Evolutionary conservation across 805 yeast genomes (phyloP), one percentile per base, ranked within the genome.

Genomic region (Lipomyces sp.): DNA sequence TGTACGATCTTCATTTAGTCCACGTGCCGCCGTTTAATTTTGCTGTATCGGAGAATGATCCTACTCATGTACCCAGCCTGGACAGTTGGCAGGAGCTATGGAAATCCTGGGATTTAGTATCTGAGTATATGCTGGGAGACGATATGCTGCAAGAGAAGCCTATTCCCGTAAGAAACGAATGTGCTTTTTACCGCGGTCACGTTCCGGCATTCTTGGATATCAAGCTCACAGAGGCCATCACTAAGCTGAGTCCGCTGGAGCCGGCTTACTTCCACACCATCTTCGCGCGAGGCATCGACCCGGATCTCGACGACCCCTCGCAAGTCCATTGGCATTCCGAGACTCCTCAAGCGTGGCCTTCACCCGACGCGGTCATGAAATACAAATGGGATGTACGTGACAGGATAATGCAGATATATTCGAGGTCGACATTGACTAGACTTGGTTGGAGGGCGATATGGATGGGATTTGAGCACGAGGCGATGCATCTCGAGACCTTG

Each of bases 251-350:
- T 3, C 63, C 58, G 2, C 34, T 58, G 3, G 63, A 69, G 37
- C 69, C 68, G 15, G 57, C 18, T 7, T 53, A 53, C n/a, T 69
- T 55, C 48, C 37, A 62, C 51, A 63, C 63, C 34, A 60, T 71
- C n/a, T 71, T 71, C 61, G 73, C 64, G 39, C 65, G 73, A 24
- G 73, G 73, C 32, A 71, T 71, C 37, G 73, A 71, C 57, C 73
- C 73, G 10, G 73, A 71, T 61, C 59, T 71, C 13, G 73, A 71
- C 4, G 67, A 71, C 53, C 72, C 72, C 11, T 53, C 69, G n/a
- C 37, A 66, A 35, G 68, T 71, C 24, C 73, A 71, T 45, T 62
- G 65, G 63, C 73, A 71, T 60, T 71, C 73, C 2, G 42, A 39
- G 7, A 53, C 39, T n/a, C 73, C 73, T 13, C 29, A 53, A 7